Evolutionary conservation across 129 eudicot species (phyloP).

Genomic region (Escallonia rubra): DNA sequence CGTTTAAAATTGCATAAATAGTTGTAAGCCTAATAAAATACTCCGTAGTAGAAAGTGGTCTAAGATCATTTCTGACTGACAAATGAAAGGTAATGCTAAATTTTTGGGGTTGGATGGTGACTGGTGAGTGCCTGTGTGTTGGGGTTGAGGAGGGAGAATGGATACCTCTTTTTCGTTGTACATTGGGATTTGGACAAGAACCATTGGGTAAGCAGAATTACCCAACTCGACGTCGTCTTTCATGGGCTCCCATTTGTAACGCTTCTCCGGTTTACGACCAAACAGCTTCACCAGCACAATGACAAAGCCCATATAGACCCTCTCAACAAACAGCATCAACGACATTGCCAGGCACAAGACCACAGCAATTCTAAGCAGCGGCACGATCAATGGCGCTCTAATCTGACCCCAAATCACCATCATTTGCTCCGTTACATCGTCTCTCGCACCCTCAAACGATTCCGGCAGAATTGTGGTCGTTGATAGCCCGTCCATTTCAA

Average conservation of each 20-base stretch:
- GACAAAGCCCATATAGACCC: constrained; percentile 39
- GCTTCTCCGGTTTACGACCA: constrained; percentile 16
- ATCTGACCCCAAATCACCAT: constrained; percentile 16
- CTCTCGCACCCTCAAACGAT: constrained; percentile 8
- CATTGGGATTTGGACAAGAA: constrained; percentile 46
- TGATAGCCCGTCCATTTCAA: constrained; percentile 15
- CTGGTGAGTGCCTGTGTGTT: no score
- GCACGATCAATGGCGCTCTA: constrained; percentile 28
- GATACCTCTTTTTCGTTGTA: constrained; percentile 43
- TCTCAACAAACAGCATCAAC: constrained; percentile 34
- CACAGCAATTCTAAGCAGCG: constrained; percentile 18
- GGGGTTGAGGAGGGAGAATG: neutral
- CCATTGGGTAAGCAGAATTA: constrained; percentile 24
- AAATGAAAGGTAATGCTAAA: neutral
- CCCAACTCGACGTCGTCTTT: constrained; percentile 37
- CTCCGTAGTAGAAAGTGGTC: no score
- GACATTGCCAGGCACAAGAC: constrained; percentile 28
- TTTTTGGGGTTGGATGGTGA: neutral
- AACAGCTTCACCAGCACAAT: constrained; percentile 20
- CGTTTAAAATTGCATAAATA: no score
- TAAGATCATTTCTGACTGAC: no score
- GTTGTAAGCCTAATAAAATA: no score
- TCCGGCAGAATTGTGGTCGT: constrained; percentile 7
- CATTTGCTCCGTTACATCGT: constrained; percentile 3
- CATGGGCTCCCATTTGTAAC: constrained; percentile 32